Evolutionary conservation across 345 rosid genomes (phyloP), one percentile per base, ranked within the genome.

Genomic region (Gossypium raimondii): DNA sequence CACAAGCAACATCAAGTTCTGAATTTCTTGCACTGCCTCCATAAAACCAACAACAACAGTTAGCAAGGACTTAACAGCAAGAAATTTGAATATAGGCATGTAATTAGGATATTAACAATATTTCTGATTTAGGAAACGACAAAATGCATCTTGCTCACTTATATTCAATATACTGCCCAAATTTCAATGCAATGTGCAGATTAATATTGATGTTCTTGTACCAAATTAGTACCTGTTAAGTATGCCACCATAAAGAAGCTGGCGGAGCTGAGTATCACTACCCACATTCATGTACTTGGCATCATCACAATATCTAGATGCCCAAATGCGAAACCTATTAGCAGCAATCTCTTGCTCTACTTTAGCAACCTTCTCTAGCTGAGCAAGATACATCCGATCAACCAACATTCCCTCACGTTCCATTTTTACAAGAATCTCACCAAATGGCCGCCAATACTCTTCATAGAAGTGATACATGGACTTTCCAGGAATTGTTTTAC

Each of bases 351-450:
- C 83, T 76, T 91, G 96, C 82, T 95, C 99, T 79, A 84, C 86
- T 83, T 84, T 91, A 58, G 99, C 99, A 62, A 90, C 83, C 85
- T 88, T 90, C 87, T 95, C 98, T 73, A 90, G 74, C 81, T 88
- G 85, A 44, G 94, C 92, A 75, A 91, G 96, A 81, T 93, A 89
- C 61, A 81, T 73, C 17, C 90, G 87, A 84, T 95, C 93, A 78
- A 95, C 94, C 80, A 93, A 85, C 90, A 95, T 90, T 52, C 98
- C 99, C 76, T 93, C 97, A 7, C 83, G 77, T 88, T 95, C 99
- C 96, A 95, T 91, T 81, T 82, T 82, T 75, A 89, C 96, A 63
- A 95, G 89, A 85, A 95, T 79, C 77, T 91, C 90, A 78, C 97
- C 97, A 81, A 95, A 95, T 55, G 94, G 98, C 74, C 17, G 83